phyloP scores from a whole-genome alignment of 331 rosid genomes.

The Quercus lobata region DNA sequence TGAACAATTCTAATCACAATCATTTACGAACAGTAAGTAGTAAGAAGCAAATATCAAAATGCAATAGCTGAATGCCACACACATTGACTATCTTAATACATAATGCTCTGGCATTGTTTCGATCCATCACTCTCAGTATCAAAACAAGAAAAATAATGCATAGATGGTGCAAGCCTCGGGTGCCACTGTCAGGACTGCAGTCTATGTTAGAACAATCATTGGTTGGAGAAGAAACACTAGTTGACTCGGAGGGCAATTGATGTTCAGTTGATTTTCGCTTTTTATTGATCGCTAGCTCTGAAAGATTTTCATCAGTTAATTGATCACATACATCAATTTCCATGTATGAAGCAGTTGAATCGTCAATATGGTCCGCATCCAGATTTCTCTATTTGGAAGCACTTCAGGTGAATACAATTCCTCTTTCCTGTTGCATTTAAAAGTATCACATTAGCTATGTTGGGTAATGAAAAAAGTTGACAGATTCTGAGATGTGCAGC shows the following conservation, averaged over 20 bases:
- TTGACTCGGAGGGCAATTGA: constrained; percentile 12
- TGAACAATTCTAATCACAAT: too few species aligned
- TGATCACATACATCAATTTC: constrained; percentile 9
- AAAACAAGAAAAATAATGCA: constrained; percentile 3
- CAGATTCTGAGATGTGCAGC: not conserved
- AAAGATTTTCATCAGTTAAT: constrained; percentile 18
- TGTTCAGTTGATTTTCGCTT: constrained; percentile 29
- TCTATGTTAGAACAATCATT: constrained; percentile 21
- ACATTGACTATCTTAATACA: not conserved
- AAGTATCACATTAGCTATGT: constrained; percentile 12
- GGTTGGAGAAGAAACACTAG: constrained; percentile 7
- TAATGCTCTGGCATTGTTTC: too few species aligned
- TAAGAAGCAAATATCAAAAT: not conserved
- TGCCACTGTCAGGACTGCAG: constrained; percentile 16
- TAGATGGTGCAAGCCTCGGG: constrained; percentile 49
- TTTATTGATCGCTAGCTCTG: constrained; percentile 14
- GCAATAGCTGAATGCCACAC: not conserved
- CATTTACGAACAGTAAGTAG: too few species aligned
- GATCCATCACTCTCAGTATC: not conserved
- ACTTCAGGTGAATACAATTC: constrained; percentile 42
- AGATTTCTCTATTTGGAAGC: constrained; percentile 57
- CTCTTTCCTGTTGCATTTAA: constrained; percentile 45
- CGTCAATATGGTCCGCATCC: constrained; percentile 14
- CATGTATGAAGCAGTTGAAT: constrained; percentile 17
- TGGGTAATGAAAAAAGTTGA: not conserved